Conservation (phyloP, 2,329 filamentous ascomycete species). For the Diplodia seriata region DNA sequence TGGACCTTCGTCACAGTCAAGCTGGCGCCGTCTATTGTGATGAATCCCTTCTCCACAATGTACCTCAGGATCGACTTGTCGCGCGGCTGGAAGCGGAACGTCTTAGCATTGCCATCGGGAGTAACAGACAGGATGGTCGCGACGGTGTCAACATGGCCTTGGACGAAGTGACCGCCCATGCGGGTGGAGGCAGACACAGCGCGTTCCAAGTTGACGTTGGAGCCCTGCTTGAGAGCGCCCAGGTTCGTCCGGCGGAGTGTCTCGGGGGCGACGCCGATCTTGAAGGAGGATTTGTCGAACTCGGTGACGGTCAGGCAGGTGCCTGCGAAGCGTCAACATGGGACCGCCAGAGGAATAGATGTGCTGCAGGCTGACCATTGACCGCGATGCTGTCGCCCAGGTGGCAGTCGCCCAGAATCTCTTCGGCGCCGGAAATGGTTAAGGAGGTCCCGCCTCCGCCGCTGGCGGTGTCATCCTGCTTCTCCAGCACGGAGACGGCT, state of each 20-base stretch:
- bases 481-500: constrained; percentile 85
- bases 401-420: constrained; percentile 82
- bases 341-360: background rate
- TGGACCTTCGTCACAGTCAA: constrained; percentile 88
- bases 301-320: constrained; percentile 92
- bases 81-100: constrained; percentile 79
- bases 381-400: constrained; percentile 93
- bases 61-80: constrained; percentile 77
- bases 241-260: constrained; percentile 95
- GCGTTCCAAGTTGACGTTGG: constrained; percentile 88
- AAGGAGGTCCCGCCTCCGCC: constrained; percentile 84
- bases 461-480: constrained; percentile 74
- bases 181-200: constrained; percentile 89
- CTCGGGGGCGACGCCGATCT: constrained; percentile 92
- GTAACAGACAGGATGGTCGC: constrained; percentile 75
- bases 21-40: constrained; percentile 92
- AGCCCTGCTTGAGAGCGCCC: constrained; percentile 70
- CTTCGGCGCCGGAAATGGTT: constrained; percentile 76
- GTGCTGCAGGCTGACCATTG: constrained; percentile 66
- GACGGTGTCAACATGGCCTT: constrained; percentile 93
- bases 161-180: constrained; percentile 98
- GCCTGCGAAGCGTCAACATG: constrained; percentile 47
- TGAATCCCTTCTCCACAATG: constrained; percentile 94
- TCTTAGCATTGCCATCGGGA: constrained; percentile 88
- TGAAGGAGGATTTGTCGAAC: constrained; percentile 72